Conservation (phyloP, 768 basidiomycete genomes). For the Saitozyma podzolica region DNA sequence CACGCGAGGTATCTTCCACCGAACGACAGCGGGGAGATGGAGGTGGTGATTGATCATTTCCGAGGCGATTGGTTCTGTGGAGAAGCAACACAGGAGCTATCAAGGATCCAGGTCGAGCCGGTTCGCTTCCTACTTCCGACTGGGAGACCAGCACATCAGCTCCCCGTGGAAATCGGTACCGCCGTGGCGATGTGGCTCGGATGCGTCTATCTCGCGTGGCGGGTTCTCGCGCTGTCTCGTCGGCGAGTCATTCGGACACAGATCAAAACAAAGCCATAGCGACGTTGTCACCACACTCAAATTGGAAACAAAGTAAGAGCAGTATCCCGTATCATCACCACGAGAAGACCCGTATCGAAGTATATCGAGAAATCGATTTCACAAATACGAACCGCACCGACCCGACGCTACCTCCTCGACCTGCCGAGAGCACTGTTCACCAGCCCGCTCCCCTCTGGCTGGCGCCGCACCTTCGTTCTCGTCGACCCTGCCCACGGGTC, state of each 20-base stretch:
- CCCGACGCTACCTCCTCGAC: too few relatives aligned
- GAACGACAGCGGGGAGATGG: slow-evolving; percentile 9
- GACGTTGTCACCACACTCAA: too few relatives aligned
- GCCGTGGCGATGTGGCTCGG: slow-evolving; percentile 30
- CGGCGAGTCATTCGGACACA: too few relatives aligned
- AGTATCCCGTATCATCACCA: too few relatives aligned
- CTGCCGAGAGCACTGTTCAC: background rate
- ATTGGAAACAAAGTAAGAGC: too few relatives aligned
- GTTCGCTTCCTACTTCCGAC: slow-evolving; percentile 25
- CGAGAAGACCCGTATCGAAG: too few relatives aligned
- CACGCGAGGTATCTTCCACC: slow-evolving; percentile 34
- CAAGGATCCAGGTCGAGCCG: background rate
- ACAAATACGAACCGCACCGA: too few relatives aligned
- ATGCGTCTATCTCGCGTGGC: slow-evolving; percentile 29
- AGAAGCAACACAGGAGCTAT: background rate
- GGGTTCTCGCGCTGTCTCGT: slow-evolving; percentile 11
- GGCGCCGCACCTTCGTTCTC: slow-evolving; percentile 32
- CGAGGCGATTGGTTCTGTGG: slow-evolving; percentile 6
- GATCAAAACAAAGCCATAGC: too few relatives aligned
- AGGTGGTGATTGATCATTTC: slow-evolving; percentile 1
- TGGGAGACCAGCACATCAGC: slow-evolving; percentile 27
- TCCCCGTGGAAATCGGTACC: slow-evolving; percentile 26
- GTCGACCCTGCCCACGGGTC: slow-evolving; percentile 26
- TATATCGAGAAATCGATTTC: too few relatives aligned
- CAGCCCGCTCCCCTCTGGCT: slow-evolving; percentile 35